Base-by-base conservation (phyloP, 1,284 basidiomycete genomes). In the Paramarasmius palmivorus region DNA sequence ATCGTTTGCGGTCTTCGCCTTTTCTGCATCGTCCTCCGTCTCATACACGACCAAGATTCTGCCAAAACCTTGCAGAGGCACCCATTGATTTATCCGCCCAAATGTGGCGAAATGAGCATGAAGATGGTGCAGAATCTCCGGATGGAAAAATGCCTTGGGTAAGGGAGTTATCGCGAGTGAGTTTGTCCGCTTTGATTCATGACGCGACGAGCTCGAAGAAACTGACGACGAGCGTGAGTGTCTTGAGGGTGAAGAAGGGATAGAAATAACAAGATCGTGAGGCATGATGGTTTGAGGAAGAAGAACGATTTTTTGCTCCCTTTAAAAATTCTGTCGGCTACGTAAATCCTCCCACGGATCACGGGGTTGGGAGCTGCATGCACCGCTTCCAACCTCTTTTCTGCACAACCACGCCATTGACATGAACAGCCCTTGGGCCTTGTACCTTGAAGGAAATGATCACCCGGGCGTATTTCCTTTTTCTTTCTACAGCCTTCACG, bases 11-110 rank as follows among this genome's bases (percentile, higher is more conserved):
- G 71, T 63, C 68, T 90, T 90, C 1, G 84, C 88, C 26, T 67
- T 65, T 65, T 91, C 90, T 0, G 84, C 89, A 54, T 80, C 73
- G 36, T 82, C 79, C 20, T 87, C 84, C 5, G 71, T 66, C 23
- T 79, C 77, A 65, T 88, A 97, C 0, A 95, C 92, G 26, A 94
- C 70, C 42, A 97, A 82, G 32, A 93, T 87, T 19, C 94, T 78
- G 0, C 84, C 83, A 63, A 96, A 90, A 2, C 82, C 83, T n/a
- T 80, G 81, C 9, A 97, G 71, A 6, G 93, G 92, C 1, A 90
- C 92, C 93, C 93, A 97, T 61, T 88, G 82, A 63, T 90, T 86
- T 17, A 97, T 82, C 26, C 77, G 71, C 15, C 94, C 95, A 64
- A 86, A 93, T 0, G 75, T 67, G 4, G 74, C 74, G 65, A 95